A percentile compares a stretch with the other conserved stretches of the same genome.
Conservation (phyloP, 495 filamentous ascomycete genomes). For the Penicillium waksmanii region DNA sequence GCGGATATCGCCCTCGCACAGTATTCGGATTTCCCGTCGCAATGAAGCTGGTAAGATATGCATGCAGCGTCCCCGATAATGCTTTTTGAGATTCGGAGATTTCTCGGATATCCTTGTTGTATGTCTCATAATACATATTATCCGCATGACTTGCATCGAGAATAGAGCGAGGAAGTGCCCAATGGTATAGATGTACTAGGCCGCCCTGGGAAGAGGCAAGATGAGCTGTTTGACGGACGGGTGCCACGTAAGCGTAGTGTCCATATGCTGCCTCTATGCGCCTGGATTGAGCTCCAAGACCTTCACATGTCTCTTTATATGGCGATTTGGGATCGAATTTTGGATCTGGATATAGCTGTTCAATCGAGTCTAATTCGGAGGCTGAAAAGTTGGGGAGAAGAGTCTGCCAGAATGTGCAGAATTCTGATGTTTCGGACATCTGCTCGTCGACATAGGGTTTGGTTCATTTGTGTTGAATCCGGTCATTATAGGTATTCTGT, state of each 20-base stretch:
- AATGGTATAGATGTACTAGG: constrained; percentile 59
- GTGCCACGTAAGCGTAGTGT: constrained; percentile 67
- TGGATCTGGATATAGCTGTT: constrained; percentile 60
- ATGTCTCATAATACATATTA: constrained; percentile 55
- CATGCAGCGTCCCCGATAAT: constrained; percentile 54
- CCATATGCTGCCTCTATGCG: constrained; percentile 62
- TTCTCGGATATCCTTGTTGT: constrained; percentile 43
- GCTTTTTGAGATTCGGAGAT: constrained; percentile 43
- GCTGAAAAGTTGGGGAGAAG: constrained; percentile 54
- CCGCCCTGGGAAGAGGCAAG: constrained; percentile 40
- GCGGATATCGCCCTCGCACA: constrained; percentile 19
- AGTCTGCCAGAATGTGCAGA: constrained; percentile 53
- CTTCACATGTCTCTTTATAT: constrained; percentile 22
- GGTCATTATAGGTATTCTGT: constrained; percentile 61
- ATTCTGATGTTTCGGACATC: constrained; percentile 47
- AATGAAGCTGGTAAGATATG: constrained; percentile 57
- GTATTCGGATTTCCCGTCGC: constrained; percentile 52
- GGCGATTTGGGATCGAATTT: constrained; percentile 17
- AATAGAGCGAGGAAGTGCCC: constrained; percentile 48
- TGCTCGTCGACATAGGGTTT: constrained; percentile 53
- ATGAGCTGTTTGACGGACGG: constrained; percentile 61
- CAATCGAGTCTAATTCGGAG: constrained; percentile 48
- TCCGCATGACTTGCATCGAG: constrained; percentile 60
- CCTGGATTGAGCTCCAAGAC: constrained; percentile 55
- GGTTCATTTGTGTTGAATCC: constrained; percentile 68